phyloP scores from a whole-genome alignment of 306 rosid species.

The Delonix regia region DNA sequence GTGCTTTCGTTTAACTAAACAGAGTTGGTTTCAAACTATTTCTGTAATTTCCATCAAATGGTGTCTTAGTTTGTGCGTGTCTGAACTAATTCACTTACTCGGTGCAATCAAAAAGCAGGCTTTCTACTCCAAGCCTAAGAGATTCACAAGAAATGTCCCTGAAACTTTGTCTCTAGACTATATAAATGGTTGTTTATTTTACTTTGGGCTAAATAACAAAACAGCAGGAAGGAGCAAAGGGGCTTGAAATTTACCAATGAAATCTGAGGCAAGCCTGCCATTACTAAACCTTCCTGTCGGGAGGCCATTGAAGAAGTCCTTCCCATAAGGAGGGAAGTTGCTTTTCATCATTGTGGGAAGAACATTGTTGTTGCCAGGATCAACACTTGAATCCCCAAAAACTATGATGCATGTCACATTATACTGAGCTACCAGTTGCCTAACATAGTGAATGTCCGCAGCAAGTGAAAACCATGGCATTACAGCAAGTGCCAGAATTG shows the following conservation, averaged over 20 bases:
- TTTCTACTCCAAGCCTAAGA: background rate
- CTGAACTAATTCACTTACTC: too few species aligned
- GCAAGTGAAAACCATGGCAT: constrained; percentile 42
- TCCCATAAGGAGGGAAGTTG: constrained; percentile 80
- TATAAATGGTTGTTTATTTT: too few species aligned
- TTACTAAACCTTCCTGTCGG: constrained; percentile 75
- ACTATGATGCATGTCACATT: constrained; percentile 58
- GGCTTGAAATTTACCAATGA: constrained; percentile 52
- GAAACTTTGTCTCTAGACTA: too few species aligned
- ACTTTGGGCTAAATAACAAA: background rate
- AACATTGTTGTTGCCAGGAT: constrained; percentile 76
- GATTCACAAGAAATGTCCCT: background rate
- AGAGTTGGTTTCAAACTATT: too few species aligned
- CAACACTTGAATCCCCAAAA: constrained; percentile 86
- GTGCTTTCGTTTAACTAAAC: too few species aligned
- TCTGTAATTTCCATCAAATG: too few species aligned
- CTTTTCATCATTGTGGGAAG: constrained; percentile 63
- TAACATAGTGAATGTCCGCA: constrained; percentile 6
- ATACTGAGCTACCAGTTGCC: constrained; percentile 37
- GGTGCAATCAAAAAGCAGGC: background rate
- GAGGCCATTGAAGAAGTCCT: constrained; percentile 54
- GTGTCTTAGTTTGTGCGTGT: too few species aligned
- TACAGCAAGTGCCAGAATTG: constrained; percentile 11
- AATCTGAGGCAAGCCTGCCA: constrained; percentile 79
- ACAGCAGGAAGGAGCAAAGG: background rate